These are phyloP conservation scores for Penicillium sp. DNA, from an alignment of 2,329 filamentous ascomycete genomes.

Conservation along the genomic window DNA sequence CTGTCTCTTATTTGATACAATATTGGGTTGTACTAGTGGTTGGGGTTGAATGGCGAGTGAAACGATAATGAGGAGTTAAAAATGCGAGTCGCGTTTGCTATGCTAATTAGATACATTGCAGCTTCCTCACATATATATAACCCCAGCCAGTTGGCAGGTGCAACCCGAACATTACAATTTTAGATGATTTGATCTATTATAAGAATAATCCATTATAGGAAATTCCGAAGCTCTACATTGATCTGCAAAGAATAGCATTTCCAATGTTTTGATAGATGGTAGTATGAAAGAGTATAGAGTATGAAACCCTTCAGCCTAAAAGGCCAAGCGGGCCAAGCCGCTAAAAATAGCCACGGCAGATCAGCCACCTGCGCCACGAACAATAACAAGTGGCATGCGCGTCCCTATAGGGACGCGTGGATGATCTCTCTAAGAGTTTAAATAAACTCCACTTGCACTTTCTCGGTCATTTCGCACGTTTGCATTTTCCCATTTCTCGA, in stretches of 20 bases:
- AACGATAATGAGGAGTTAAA: neutral
- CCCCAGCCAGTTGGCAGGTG: neutral
- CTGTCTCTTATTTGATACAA: neutral
- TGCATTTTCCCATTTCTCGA: neutral
- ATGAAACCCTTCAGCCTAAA: slow-evolving; percentile 1
- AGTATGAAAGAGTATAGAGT: neutral
- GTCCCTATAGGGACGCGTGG: slow-evolving; percentile 11
- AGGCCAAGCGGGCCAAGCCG: neutral
- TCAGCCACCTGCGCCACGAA: slow-evolving; percentile 4
- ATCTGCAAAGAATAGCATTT: neutral
- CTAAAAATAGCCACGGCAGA: slow-evolving; percentile 8
- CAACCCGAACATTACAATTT: too few relatives aligned
- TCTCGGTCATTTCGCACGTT: neutral
- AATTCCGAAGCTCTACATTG: neutral
- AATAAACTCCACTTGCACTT: neutral
- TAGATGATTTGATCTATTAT: too few relatives aligned
- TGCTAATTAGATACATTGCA: too few relatives aligned
- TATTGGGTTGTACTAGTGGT: neutral
- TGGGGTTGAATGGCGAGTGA: neutral
- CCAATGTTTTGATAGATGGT: neutral
- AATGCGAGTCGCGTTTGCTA: accelerated
- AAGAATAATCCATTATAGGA: accelerated
- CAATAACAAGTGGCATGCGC: slow-evolving; percentile 6
- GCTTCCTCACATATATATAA: neutral
- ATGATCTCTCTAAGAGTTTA: neutral